Evolutionary conservation across 352 stramenopile species (phyloP).

Genomic region (Pythium apleroticum): DNA sequence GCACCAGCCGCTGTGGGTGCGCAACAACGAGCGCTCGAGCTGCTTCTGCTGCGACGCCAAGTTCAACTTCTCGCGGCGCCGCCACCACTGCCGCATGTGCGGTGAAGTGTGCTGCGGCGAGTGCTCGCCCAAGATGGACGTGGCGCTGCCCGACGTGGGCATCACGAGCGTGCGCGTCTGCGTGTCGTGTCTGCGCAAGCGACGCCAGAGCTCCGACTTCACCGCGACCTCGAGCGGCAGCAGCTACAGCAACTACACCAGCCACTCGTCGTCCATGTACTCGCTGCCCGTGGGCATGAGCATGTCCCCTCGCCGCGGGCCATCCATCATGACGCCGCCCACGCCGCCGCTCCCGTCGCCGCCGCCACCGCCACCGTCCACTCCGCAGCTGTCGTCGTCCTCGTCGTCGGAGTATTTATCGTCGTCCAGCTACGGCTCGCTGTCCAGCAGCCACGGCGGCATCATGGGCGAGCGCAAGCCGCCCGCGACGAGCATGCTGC

Average conservation of each 20-base stretch:
- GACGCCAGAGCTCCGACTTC: slow-evolving; percentile 52
- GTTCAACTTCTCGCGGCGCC: slow-evolving; percentile 68
- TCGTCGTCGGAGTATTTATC: slow-evolving; percentile 44
- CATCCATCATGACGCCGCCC: slow-evolving; percentile 9
- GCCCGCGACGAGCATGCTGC: slow-evolving; percentile 47
- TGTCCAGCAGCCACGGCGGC: slow-evolving; percentile 27
- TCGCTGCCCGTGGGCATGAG: slow-evolving; percentile 5
- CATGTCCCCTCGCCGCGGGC: slow-evolving; percentile 5
- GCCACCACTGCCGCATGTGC: slow-evolving; percentile 77
- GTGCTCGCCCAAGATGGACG: slow-evolving; percentile 81
- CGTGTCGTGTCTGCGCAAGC: slow-evolving; percentile 49
- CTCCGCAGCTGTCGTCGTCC: slow-evolving; percentile 23
- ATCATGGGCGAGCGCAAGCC: slow-evolving; percentile 49
- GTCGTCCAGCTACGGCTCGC: slow-evolving; percentile 43
- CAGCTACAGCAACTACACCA: not conserved
- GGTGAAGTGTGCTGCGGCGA: slow-evolving; percentile 77
- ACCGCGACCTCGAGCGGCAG: not conserved
- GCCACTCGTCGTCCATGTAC: slow-evolving; percentile 20
- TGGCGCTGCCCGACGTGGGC: slow-evolving; percentile 60
- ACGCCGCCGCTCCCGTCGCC: slow-evolving; percentile 12
- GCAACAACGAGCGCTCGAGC: slow-evolving; percentile 53
- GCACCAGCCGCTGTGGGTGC: slow-evolving; percentile 68
- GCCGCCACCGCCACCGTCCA: slow-evolving; percentile 1
- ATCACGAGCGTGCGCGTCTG: slow-evolving; percentile 73
- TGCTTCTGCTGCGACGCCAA: slow-evolving; percentile 67